Conservation (phyloP, 2,329 filamentous ascomycete genomes). For the Fusarium marasasianum region DNA sequence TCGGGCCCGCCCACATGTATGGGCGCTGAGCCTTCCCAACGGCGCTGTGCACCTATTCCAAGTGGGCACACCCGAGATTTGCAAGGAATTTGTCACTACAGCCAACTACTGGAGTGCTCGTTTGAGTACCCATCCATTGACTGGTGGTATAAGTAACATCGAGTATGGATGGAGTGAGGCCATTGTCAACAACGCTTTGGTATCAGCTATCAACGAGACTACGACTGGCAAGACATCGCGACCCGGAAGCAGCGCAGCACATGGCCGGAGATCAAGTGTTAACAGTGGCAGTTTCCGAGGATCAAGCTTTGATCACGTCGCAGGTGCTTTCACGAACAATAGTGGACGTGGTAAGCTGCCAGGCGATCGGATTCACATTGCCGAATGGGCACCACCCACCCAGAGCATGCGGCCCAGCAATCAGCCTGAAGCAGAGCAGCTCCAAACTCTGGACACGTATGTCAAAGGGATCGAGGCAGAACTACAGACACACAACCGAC, state of each 20-base stretch:
- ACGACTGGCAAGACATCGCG: constrained; percentile 53
- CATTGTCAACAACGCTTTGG: constrained; percentile 72
- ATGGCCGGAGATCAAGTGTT: constrained; percentile 54
- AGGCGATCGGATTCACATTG: constrained; percentile 84
- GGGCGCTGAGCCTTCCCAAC: constrained; percentile 89
- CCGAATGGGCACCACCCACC: constrained; percentile 88
- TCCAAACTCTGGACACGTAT: constrained; percentile 78
- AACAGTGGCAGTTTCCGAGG: constrained; percentile 63
- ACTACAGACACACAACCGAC: constrained; percentile 84
- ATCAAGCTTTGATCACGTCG: constrained; percentile 69
- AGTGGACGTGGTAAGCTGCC: constrained; percentile 70
- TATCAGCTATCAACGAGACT: constrained; percentile 62
- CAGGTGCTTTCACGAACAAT: constrained; percentile 62
- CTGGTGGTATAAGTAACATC: constrained; percentile 94
- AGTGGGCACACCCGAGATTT: constrained; percentile 93
- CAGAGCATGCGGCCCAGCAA: constrained; percentile 90
- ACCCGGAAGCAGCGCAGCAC: constrained; percentile 61
- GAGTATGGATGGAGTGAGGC: constrained; percentile 96
- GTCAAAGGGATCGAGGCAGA: constrained; percentile 88
- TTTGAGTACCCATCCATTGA: constrained; percentile 89
- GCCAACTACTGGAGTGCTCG: constrained; percentile 98
- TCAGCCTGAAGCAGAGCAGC: constrained; percentile 81
- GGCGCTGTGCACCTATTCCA: constrained; percentile 99
- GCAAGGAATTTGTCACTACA: constrained; percentile 91
- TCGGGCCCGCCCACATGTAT: constrained; percentile 88